Conservation (phyloP, 768 basidiomycete genomes). For the Lactifluus subvellereus region DNA sequence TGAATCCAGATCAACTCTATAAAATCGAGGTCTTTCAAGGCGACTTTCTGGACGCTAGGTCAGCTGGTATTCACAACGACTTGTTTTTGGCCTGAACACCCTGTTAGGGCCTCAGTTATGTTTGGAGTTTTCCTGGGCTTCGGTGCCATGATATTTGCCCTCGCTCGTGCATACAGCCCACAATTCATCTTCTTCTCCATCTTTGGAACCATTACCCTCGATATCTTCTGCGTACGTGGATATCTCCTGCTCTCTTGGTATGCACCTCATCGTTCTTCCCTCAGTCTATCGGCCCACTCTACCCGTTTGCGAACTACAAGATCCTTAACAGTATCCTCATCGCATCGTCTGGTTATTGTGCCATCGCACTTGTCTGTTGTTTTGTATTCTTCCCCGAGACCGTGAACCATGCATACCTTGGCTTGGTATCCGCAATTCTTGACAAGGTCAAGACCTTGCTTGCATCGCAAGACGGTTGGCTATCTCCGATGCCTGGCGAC, state of each 20-base stretch:
- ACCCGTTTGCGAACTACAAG: constrained; percentile 42
- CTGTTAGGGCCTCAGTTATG: constrained; percentile 37
- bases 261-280: background rate
- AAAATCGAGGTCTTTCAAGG: constrained; percentile 43
- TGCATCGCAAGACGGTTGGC: constrained; percentile 31
- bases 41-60: constrained; percentile 43
- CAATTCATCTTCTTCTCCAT: constrained; percentile 41
- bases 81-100: background rate
- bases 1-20: constrained; percentile 37
- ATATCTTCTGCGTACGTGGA: constrained; percentile 36
- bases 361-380: constrained; percentile 40
- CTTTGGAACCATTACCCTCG: constrained; percentile 45
- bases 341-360: constrained; percentile 42
- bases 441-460: constrained; percentile 30
- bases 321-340: constrained; percentile 40
- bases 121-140: constrained; percentile 46
- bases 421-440: constrained; percentile 29
- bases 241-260: background rate
- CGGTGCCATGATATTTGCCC: constrained; percentile 39
- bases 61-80: background rate
- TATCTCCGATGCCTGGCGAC: constrained; percentile 25
- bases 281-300: constrained; percentile 44
- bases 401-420: constrained; percentile 40
- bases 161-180: constrained; percentile 42
- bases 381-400: constrained; percentile 50